These are phyloP conservation scores for Jatropha curcas DNA, from an alignment of 345 rosid species.

Conservation along the genomic window DNA sequence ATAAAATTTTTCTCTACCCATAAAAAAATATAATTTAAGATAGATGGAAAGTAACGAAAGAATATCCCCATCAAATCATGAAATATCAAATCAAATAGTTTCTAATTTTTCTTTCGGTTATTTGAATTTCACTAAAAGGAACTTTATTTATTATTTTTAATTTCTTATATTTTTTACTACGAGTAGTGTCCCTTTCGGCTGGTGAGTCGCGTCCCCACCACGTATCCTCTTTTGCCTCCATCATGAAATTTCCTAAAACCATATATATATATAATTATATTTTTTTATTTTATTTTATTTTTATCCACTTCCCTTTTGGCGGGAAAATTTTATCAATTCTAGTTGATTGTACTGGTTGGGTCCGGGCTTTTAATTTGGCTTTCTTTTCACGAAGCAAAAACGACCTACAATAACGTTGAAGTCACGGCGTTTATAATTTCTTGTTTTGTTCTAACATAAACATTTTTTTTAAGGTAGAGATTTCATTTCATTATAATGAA, in stretches of 20 bases:
- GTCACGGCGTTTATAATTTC: conserved; percentile 3
- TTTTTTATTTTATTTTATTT: background rate
- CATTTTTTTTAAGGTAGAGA: too few relatives aligned
- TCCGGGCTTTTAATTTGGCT: conserved; percentile 17
- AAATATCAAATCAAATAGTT: background rate
- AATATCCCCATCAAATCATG: background rate
- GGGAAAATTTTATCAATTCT: conserved; percentile 35
- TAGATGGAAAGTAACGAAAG: background rate
- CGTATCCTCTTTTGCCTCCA: background rate
- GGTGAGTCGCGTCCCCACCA: conserved; percentile 11
- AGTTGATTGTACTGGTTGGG: conserved; percentile 12
- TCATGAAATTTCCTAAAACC: background rate
- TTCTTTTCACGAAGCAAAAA: too few relatives aligned
- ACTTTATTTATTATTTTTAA: background rate
- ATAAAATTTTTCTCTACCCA: background rate
- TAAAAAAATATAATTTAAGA: background rate
- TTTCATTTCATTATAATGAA: too few relatives aligned
- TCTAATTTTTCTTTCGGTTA: too few relatives aligned
- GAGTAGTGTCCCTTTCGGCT: conserved; percentile 38
- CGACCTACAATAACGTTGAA: background rate
- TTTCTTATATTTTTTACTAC: too few relatives aligned
- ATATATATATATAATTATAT: background rate
- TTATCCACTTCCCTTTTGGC: conserved; percentile 23
- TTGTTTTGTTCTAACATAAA: background rate
- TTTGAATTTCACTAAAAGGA: too few relatives aligned